phyloP scores from a whole-genome alignment of 2,329 filamentous ascomycete species.

The Cladorrhinum sp. region DNA sequence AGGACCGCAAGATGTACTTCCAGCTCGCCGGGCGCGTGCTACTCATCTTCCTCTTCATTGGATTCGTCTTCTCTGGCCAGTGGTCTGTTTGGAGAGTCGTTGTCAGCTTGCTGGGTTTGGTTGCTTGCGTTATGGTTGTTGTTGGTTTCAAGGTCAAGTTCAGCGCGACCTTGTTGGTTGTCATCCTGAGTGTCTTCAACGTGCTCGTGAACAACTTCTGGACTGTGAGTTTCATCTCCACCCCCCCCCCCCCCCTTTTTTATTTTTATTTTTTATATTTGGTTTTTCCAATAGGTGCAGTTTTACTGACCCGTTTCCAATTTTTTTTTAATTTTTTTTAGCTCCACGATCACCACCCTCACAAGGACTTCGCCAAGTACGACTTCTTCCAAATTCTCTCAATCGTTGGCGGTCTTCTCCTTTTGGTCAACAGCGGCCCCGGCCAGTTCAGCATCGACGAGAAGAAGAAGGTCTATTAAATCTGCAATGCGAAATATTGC shows the following conservation, averaged over 20 bases:
- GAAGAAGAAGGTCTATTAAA: slow-evolving; percentile 99
- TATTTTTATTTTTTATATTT: background rate
- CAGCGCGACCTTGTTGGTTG: slow-evolving; percentile 90
- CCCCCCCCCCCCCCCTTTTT: no score
- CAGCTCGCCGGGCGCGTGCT: slow-evolving; percentile 94
- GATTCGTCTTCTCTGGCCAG: slow-evolving; percentile 91
- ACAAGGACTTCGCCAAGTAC: slow-evolving; percentile 99
- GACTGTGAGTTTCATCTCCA: slow-evolving; percentile 70
- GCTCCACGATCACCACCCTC: slow-evolving; percentile 96
- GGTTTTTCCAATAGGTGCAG: background rate
- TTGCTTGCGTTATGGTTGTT: slow-evolving; percentile 97
- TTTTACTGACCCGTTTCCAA: background rate
- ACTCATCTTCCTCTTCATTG: slow-evolving; percentile 95
- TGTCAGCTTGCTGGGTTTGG: slow-evolving; percentile 78
- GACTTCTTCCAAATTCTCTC: slow-evolving; percentile 99
- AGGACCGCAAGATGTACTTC: slow-evolving; percentile 99
- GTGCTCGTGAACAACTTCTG: slow-evolving; percentile 99
- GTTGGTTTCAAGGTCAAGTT: slow-evolving; percentile 99
- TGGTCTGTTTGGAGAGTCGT: slow-evolving; percentile 87
- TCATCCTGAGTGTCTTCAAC: slow-evolving; percentile 96
- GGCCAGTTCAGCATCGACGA: slow-evolving; percentile 98
- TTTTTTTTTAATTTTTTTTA: no score
- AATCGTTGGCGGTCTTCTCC: slow-evolving; percentile 92
- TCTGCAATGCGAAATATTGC: background rate
- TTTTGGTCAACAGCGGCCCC: slow-evolving; percentile 97